Percentiles rank a stretch among this genome's conserved stretches.
These are phyloP conservation scores for Agaricus sinodeliciosus DNA, from an alignment of 768 basidiomycete genomes.

Conservation along the genomic window DNA sequence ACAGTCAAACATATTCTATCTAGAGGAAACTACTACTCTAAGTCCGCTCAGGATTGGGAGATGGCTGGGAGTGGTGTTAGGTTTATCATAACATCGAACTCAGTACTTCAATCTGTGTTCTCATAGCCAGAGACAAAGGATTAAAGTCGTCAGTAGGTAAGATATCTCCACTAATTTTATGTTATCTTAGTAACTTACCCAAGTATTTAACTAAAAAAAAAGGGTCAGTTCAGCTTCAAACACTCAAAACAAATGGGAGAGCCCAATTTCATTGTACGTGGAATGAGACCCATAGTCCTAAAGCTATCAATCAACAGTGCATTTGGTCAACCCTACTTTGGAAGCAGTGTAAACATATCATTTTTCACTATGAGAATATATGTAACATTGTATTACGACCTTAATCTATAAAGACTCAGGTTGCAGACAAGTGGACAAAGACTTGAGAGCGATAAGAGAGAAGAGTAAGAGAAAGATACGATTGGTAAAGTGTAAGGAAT, in stretches of 20 bases:
- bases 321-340: constrained; percentile 8
- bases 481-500: too few species aligned
- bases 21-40: constrained; percentile 17
- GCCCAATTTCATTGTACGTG: background rate
- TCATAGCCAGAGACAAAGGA: background rate
- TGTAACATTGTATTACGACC: too few species aligned
- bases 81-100: constrained; percentile 14
- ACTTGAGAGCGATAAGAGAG: too few species aligned
- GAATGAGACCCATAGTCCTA: constrained; percentile 11
- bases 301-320: constrained; percentile 9
- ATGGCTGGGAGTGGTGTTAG: constrained; percentile 7
- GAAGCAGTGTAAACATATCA: constrained; percentile 12
- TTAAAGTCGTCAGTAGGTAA: background rate
- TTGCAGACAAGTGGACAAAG: too few species aligned
- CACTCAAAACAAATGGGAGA: background rate
- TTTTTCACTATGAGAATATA: constrained; percentile 14
- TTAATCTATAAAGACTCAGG: too few species aligned
- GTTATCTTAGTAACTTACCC: background rate
- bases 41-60: constrained; percentile 15
- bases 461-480: too few species aligned
- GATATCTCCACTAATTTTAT: background rate
- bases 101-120: background rate
- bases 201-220: background rate
- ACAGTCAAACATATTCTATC: constrained; percentile 23
- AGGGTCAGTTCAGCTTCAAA: background rate